Percentiles rank a stretch among this genome's conserved stretches.
These are phyloP conservation scores for Hortaea werneckii DNA, from an alignment of 2,329 filamentous ascomycete genomes.

Conservation along the genomic window DNA sequence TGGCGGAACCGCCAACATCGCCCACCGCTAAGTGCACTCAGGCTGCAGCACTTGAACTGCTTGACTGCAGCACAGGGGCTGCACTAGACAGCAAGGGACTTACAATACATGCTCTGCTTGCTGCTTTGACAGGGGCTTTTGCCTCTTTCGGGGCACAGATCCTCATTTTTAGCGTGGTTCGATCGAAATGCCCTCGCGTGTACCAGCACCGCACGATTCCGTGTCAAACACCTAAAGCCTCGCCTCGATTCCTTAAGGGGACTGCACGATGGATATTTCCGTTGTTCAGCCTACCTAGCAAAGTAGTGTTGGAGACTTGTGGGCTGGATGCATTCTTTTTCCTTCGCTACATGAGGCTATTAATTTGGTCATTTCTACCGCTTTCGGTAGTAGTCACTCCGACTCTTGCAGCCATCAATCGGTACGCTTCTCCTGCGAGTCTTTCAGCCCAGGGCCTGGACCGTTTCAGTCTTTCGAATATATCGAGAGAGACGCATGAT, in stretches of 20 bases:
- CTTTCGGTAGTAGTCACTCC: slow-evolving; percentile 70
- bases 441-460: slow-evolving; percentile 58
- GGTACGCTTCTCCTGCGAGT: slow-evolving; percentile 37
- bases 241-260: slow-evolving; percentile 57
- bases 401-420: slow-evolving; percentile 78
- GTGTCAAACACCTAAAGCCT: slow-evolving; percentile 74
- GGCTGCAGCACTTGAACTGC: not conserved
- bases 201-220: slow-evolving; percentile 85
- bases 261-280: slow-evolving; percentile 45
- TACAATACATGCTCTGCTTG: slow-evolving; percentile 25
- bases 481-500: slow-evolving; percentile 54
- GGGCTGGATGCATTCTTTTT: slow-evolving; percentile 97
- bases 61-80: slow-evolving; percentile 8
- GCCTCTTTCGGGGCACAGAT: slow-evolving; percentile 38
- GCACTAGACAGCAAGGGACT: slow-evolving; percentile 17
- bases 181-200: slow-evolving; percentile 69
- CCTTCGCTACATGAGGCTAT: slow-evolving; percentile 73
- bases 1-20: not conserved
- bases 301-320: slow-evolving; percentile 88
- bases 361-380: slow-evolving; percentile 86
- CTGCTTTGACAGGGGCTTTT: slow-evolving; percentile 26
- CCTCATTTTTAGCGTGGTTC: slow-evolving; percentile 62
- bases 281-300: slow-evolving; percentile 58
- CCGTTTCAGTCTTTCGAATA: slow-evolving; percentile 77
- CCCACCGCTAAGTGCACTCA: not conserved